phyloP scores from a whole-genome alignment of 768 basidiomycete genomes.

The Amanita polypyramis region DNA sequence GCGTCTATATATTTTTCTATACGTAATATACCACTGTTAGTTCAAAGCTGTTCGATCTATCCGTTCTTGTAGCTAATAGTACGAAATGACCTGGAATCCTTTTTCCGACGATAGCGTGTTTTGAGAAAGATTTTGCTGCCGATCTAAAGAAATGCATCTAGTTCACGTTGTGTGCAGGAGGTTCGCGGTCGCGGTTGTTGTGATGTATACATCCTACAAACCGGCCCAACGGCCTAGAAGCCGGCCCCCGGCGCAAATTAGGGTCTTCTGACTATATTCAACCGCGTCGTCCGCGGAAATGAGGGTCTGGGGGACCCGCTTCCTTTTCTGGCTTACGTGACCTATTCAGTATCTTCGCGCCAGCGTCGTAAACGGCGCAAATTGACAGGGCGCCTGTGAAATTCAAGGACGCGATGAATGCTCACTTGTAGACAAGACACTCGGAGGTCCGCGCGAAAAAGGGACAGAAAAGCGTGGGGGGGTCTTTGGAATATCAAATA shows the following conservation, averaged over 20 bases:
- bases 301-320: background rate
- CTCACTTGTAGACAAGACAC: background rate
- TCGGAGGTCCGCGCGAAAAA: background rate
- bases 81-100: background rate
- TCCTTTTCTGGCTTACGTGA: background rate
- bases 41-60: background rate
- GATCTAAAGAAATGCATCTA: background rate
- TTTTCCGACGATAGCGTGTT: background rate
- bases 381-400: background rate
- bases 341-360: background rate
- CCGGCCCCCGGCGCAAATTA: no score
- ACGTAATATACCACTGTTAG: background rate
- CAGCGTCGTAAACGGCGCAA: background rate
- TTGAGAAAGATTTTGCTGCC: background rate
- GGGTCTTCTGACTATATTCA: background rate
- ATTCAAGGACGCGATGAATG: no score
- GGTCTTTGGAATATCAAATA: no score
- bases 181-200: background rate
- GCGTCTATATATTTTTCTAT: background rate
- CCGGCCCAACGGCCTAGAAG: no score
- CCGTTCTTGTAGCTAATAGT: background rate
- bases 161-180: background rate
- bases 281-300: constrained; percentile 4
- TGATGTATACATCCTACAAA: background rate
- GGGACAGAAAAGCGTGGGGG: no score